These are phyloP conservation scores for Aquilaria agallochum DNA, from an alignment of 441 rosid genomes.

Conservation along the genomic window DNA sequence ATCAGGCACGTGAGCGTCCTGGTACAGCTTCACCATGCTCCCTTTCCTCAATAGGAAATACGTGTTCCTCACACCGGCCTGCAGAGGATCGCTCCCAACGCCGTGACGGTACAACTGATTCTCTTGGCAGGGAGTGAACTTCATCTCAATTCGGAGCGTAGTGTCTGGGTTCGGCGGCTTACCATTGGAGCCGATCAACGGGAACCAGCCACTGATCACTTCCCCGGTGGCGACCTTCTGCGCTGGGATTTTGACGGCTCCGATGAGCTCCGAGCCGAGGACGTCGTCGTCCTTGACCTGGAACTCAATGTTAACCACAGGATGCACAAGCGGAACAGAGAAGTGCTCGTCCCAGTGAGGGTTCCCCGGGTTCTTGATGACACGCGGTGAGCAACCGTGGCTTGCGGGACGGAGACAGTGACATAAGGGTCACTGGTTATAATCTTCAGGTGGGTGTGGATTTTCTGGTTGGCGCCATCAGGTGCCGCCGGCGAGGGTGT, in stretches of 20 bases:
- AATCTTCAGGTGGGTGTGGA: too few species aligned
- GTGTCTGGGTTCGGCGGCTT: conserved; percentile 56
- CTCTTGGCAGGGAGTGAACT: conserved; percentile 41
- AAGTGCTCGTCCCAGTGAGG: conserved; percentile 80
- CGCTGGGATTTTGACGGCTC: conserved; percentile 50
- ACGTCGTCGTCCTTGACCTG: conserved; percentile 27
- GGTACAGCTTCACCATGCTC: too few species aligned
- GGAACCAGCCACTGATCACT: conserved; percentile 50
- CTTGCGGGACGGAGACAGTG: too few species aligned
- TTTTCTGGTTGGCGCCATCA: too few species aligned
- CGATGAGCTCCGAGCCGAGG: conserved; percentile 70
- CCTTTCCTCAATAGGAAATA: too few species aligned
- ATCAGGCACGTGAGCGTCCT: too few species aligned
- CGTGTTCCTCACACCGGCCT: too few species aligned
- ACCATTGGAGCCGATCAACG: conserved; percentile 37
- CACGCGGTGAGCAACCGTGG: conserved; percentile 71
- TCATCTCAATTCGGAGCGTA: conserved; percentile 45
- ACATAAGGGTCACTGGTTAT: too few species aligned
- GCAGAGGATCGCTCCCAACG: too few species aligned
- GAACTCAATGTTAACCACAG: conserved; percentile 41
- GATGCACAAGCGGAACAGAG: conserved; percentile 66
- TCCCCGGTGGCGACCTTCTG: conserved; percentile 31
- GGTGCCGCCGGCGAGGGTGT: too few species aligned
- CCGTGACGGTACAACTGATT: too few species aligned
- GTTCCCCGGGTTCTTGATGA: conserved; percentile 50